Percentiles rank a stretch among this genome's conserved stretches.
phyloP scores from a whole-genome alignment of 805 yeast genomes.

The Cyberlindnera sargentensis region DNA sequence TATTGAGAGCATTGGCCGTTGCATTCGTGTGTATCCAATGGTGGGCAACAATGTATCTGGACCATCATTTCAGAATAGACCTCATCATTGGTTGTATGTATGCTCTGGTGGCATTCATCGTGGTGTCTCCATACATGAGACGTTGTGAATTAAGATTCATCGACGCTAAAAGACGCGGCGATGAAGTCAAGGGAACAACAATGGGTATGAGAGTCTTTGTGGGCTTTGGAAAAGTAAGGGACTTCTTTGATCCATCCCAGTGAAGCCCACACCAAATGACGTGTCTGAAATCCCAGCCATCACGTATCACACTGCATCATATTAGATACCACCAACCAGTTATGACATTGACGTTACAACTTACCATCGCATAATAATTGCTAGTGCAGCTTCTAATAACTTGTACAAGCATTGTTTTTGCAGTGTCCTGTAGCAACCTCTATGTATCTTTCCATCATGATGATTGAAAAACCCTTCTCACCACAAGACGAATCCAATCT shows the following conservation, averaged over 20 bases:
- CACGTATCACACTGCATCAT: no score
- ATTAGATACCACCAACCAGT: no score
- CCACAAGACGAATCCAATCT: no score
- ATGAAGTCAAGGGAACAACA: constrained; percentile 37
- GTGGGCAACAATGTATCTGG: constrained; percentile 72
- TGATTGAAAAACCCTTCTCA: no score
- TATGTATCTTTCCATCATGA: no score
- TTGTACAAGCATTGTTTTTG: no score
- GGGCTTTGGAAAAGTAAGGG: constrained; percentile 35
- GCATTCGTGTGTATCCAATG: constrained; percentile 50
- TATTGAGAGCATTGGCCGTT: constrained; percentile 28
- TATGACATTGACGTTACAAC: no score
- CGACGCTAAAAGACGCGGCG: constrained; percentile 31
- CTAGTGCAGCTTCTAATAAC: no score
- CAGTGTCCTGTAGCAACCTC: no score
- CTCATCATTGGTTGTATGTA: constrained; percentile 48
- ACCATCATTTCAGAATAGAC: constrained; percentile 67
- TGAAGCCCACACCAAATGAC: no score
- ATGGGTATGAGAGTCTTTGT: constrained; percentile 63
- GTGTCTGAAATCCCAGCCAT: no score
- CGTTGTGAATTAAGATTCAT: constrained; percentile 24
- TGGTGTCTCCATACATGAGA: constrained; percentile 32
- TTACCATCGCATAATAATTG: no score
- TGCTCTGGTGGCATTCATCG: constrained; percentile 36
- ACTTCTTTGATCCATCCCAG: constrained; percentile 46